phyloP scores from a whole-genome alignment of 1,284 basidiomycete species.

The Heterobasidion occidentale region DNA sequence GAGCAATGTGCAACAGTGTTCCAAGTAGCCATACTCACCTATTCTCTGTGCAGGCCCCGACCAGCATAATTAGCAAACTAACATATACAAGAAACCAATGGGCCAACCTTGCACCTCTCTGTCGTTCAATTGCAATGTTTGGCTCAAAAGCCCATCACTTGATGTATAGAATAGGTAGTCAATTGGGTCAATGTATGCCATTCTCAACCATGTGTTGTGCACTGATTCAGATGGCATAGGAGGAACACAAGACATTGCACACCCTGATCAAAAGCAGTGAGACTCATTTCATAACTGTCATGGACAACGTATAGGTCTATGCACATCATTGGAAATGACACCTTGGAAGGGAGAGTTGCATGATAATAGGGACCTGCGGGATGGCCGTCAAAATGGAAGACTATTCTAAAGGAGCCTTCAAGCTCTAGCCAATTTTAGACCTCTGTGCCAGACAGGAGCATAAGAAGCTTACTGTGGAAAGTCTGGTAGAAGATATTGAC shows the following conservation, averaged over 20 bases:
- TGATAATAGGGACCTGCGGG: constrained; percentile 9
- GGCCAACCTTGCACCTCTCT: not conserved
- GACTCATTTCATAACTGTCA: not conserved
- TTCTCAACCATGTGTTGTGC: not conserved
- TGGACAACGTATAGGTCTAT: not conserved
- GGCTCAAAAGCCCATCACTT: not conserved
- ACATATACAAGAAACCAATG: not conserved
- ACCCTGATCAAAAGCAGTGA: not conserved
- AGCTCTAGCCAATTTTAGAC: not conserved
- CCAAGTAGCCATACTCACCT: no score
- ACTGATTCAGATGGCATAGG: not conserved
- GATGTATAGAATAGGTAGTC: not conserved
- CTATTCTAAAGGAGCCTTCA: constrained; percentile 1
- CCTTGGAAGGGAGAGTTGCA: constrained; percentile 7
- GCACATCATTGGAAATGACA: not conserved
- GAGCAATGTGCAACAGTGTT: no score
- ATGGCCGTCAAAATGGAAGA: constrained; percentile 8
- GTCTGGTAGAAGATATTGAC: constrained; percentile 5
- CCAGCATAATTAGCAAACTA: not conserved
- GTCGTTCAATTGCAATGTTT: not conserved
- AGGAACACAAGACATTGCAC: not conserved
- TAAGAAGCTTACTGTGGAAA: constrained; percentile 2
- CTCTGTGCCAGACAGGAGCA: not conserved
- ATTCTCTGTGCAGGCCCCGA: not conserved
- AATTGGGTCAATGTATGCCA: not conserved